Base-by-base conservation (phyloP, 2,329 filamentous ascomycete species). In the Alternaria angustiovoidea region DNA sequence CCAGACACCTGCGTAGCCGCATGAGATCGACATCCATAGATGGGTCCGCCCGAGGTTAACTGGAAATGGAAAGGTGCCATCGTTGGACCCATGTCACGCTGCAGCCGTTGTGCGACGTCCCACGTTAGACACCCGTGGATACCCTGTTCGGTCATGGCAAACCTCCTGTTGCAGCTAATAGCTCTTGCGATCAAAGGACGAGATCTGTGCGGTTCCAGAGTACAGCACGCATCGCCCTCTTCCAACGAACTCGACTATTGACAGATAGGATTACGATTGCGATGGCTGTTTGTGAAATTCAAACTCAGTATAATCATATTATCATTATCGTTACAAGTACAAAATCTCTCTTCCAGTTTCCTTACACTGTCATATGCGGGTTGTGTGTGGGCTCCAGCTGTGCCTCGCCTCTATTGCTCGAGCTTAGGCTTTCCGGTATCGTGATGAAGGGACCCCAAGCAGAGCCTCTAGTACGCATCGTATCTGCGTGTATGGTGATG, bases 391-490 rank as follows among this genome's bases (percentile, higher is more conserved):
- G 62, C 59, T 68, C 68, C 56, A 68, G 39, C 30, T 63, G 55
- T 6, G 52, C 53, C 51, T 68, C 72, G 20, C 62, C 69, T 48
- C 71, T 66, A n/a, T 61, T 67, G 3, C 64, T 61, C 43, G 66
- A 68, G 20, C 67, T 70, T 58, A 77, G 44, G n/a, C 65, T 68
- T 47, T 66, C 73, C 5, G 75, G 74, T 38, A 77, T 74, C 7
- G 75, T 78, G 28, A 78, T 75, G 28, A 78, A 78, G 6, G 73
- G 71, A 26, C 67, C 66, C 75, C 75, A 78, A 14, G 51, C 59
- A 6, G 66, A 68, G 7, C 58, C 64, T 22, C 64, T 65, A 32
- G 59, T 58, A 62, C 51, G 32, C 53, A 16, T 67, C 59, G 22
- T 55, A 51, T 20, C 64, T 61, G 11, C 55, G 20, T 58, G 55